A percentile compares a stretch with the other conserved stretches of the same genome.
Evolutionary conservation across 768 basidiomycete species (phyloP).

Genomic region (Phylloporus sp.): DNA sequence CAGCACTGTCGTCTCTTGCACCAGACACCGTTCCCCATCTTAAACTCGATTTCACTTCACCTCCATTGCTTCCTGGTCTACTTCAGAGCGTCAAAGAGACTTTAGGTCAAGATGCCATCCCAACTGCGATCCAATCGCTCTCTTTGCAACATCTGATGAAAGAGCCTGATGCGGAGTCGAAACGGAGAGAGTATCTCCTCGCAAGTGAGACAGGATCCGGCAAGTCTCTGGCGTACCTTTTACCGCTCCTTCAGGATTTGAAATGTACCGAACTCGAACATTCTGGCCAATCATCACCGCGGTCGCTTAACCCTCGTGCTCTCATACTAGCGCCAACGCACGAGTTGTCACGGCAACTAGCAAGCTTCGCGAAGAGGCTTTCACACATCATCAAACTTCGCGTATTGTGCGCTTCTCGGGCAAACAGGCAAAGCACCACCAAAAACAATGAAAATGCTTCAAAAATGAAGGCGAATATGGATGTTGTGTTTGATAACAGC

Average conservation of each 20-base stretch:
- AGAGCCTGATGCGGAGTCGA: conserved; percentile 8
- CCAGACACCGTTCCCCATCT: conserved; percentile 20
- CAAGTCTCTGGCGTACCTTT: conserved; percentile 86
- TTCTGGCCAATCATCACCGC: conserved; percentile 12
- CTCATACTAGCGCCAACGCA: conserved; percentile 86
- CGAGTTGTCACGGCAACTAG: conserved; percentile 80
- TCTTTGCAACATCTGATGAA: conserved; percentile 63
- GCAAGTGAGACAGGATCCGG: conserved; percentile 91
- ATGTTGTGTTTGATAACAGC: conserved; percentile 17
- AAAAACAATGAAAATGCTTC: conserved; percentile 40
- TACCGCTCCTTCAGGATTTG: conserved; percentile 76
- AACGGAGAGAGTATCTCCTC: conserved; percentile 52
- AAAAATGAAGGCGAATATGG: conserved; percentile 38
- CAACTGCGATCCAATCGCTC: conserved; percentile 79
- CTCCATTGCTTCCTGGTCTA: conserved; percentile 66
- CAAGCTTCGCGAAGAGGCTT: conserved; percentile 68
- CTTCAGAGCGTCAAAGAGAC: conserved; percentile 52
- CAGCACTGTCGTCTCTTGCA: conserved; percentile 12
- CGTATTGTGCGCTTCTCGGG: conserved; percentile 65
- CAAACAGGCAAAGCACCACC: conserved; percentile 39
- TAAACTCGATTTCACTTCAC: conserved; percentile 51
- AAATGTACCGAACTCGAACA: conserved; percentile 56
- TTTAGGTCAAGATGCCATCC: conserved; percentile 52
- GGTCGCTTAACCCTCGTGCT: conserved; percentile 61
- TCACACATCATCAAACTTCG: conserved; percentile 74